Base-by-base conservation (phyloP, 768 basidiomycete genomes). In the Sistotremastrum suecicum region DNA sequence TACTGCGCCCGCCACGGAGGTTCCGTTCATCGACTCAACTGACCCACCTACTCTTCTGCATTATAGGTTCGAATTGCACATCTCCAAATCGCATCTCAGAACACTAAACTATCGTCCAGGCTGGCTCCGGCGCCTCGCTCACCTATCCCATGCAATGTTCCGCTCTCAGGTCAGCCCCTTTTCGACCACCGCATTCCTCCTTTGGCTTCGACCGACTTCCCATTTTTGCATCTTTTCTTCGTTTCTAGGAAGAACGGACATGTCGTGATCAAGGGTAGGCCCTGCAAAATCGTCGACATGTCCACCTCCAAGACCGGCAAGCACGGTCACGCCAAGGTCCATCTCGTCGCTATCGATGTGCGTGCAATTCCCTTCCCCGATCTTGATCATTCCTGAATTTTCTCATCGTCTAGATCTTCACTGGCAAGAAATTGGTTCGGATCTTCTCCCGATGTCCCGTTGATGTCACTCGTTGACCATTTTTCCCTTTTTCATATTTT, bases 261-360 rank as follows among this genome's bases (percentile, higher is more conserved):
- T 72, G 94, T 99, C 63, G 83, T 91, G 59, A 98, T 99, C 68
- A 97, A 95, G 74, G 73, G 88, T 76, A 80, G 91, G 56, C 92
- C 92, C 54, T 98, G 92, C 86, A 98, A 98, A 74, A 90, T 90
- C 68, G 80, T 91, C 57, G 91, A 95, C 65, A 97, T 95, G 92
- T 94, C 90, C 52, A 95, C 92, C 70, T 98, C 92, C 64, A 98
- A 98, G 80, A 94, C 91, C 41, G 92, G 94, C 58, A 98, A 98
- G 79, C 94, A 98, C 73, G 94, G 94, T 58, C 94, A 99, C 72
- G 94, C 95, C 66, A 99, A 98, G 70, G 95, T 98, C 61, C 91
- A 98, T 69, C 76, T 99, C 52, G 78, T 97, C 56, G 95, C 80
- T 63, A 86, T 88, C 63, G 95, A 99, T 68, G 92, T 95, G 61